Conservation (phyloP, 352 stramenopile genomes). For the Plasmopara halstedii region DNA sequence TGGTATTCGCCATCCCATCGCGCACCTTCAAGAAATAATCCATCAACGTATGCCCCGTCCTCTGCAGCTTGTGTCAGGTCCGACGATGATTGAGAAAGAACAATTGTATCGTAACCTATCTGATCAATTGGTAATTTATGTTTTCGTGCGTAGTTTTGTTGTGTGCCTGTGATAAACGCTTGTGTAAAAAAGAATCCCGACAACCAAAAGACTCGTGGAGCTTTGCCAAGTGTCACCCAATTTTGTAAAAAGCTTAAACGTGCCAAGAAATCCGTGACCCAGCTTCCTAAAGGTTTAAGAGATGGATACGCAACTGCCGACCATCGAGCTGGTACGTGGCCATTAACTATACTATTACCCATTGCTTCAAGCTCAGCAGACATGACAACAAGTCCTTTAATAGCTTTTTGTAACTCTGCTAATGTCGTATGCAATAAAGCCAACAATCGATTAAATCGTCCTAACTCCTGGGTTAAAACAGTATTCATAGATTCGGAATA, state of each 20-base stretch:
- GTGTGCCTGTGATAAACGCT: slow-evolving; percentile 90
- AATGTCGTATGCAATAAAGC: slow-evolving; percentile 71
- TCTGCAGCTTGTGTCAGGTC: slow-evolving; percentile 49
- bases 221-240: slow-evolving; percentile 71
- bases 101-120: slow-evolving; percentile 83
- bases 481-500: slow-evolving; percentile 88
- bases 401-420: slow-evolving; percentile 84
- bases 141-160: slow-evolving; percentile 91
- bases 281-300: slow-evolving; percentile 88
- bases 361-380: slow-evolving; percentile 89
- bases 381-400: slow-evolving; percentile 91
- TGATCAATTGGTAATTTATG: slow-evolving; percentile 89
- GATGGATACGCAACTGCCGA: slow-evolving; percentile 83
- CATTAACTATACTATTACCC: slow-evolving; percentile 91
- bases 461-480: slow-evolving; percentile 85
- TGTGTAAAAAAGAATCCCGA: slow-evolving; percentile 94
- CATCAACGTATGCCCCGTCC: slow-evolving; percentile 85
- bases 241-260: slow-evolving; percentile 71
- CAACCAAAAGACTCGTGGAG: slow-evolving; percentile 89
- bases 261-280: slow-evolving; percentile 87
- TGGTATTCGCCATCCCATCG: slow-evolving; percentile 65
- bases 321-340: slow-evolving; percentile 85
- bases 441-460: slow-evolving; percentile 87
- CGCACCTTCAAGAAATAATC: slow-evolving; percentile 88
- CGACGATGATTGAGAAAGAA: slow-evolving; percentile 42